Evolutionary conservation across 495 filamentous ascomycete genomes (phyloP).

Genomic region (Aspergillus incahuasiensis): DNA sequence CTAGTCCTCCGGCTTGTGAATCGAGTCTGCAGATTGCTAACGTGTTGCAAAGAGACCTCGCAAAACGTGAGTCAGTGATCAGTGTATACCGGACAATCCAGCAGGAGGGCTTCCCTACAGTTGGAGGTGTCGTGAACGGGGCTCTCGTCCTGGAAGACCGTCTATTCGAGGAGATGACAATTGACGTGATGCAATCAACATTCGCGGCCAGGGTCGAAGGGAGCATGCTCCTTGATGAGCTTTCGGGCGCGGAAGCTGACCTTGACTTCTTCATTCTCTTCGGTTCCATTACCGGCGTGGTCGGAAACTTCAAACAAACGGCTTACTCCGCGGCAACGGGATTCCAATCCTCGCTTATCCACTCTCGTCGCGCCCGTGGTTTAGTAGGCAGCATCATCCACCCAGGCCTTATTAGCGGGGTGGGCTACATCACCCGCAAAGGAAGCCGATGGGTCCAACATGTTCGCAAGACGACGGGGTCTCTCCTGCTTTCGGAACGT

Average conservation of each 20-base stretch:
- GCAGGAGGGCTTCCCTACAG: background rate
- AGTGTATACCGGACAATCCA: background rate
- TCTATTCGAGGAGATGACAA: background rate
- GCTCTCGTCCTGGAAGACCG: constrained; percentile 7
- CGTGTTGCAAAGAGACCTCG: constrained; percentile 2
- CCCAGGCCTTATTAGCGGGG: constrained; percentile 1
- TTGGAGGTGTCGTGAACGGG: constrained; percentile 12
- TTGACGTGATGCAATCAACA: background rate
- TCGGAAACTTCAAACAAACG: constrained; percentile 6
- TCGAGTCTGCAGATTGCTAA: no score
- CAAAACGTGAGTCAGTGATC: constrained; percentile 2
- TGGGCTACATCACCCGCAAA: constrained; percentile 1
- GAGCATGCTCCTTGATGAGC: constrained; percentile 2
- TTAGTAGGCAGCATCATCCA: constrained; percentile 6
- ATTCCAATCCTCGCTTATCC: constrained; percentile 3
- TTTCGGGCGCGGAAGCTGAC: background rate
- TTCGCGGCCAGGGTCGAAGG: constrained; percentile 8
- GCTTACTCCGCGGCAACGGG: constrained; percentile 2
- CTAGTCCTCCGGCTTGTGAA: no score
- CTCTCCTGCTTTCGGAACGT: background rate
- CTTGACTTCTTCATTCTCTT: constrained; percentile 16
- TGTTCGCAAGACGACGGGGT: background rate
- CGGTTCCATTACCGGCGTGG: constrained; percentile 1
- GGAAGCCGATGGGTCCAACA: background rate
- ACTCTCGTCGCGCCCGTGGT: constrained; percentile 1